Evolutionary conservation across 148 eudicot genomes (phyloP).

Genomic region (Fagopyrum tataricum): DNA sequence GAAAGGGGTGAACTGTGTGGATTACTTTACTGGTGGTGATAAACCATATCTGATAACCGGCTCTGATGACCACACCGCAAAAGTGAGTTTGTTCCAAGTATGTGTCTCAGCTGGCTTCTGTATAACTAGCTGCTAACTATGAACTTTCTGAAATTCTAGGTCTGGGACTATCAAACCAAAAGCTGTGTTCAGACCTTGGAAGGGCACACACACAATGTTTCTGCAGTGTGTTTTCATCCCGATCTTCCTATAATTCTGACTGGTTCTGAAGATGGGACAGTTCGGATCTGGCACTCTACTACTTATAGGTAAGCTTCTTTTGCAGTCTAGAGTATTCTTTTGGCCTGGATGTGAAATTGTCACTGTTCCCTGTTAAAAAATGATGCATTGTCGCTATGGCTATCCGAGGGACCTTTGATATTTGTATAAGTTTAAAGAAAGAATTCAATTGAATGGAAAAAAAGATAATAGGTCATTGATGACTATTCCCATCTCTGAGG

Average conservation of each 20-base stretch:
- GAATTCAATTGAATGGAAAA: background rate
- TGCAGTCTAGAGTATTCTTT: background rate
- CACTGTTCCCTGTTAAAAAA: background rate
- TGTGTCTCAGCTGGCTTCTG: background rate
- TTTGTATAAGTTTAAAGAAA: background rate
- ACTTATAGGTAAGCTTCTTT: constrained; percentile 45
- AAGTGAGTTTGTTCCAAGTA: constrained; percentile 29
- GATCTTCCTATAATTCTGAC: constrained; percentile 65
- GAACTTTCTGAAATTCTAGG: constrained; percentile 26
- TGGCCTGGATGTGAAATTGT: background rate
- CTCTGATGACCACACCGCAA: constrained; percentile 77
- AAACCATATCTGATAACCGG: constrained; percentile 66
- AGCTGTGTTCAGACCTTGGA: constrained; percentile 71
- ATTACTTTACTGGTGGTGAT: constrained; percentile 62
- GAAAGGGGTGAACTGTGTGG: constrained; percentile 82
- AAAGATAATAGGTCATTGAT: background rate
- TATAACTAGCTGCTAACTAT: background rate
- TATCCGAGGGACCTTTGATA: background rate
- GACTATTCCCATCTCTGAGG: background rate
- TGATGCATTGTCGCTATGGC: background rate
- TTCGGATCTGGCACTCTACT: constrained; percentile 62
- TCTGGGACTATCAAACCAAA: constrained; percentile 72
- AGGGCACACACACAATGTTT: constrained; percentile 77
- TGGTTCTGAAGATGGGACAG: constrained; percentile 76
- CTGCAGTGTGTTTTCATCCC: constrained; percentile 65